Evolutionary conservation across 305 asterid genomes (phyloP).

Genomic region (Fraxinus paxiana): DNA sequence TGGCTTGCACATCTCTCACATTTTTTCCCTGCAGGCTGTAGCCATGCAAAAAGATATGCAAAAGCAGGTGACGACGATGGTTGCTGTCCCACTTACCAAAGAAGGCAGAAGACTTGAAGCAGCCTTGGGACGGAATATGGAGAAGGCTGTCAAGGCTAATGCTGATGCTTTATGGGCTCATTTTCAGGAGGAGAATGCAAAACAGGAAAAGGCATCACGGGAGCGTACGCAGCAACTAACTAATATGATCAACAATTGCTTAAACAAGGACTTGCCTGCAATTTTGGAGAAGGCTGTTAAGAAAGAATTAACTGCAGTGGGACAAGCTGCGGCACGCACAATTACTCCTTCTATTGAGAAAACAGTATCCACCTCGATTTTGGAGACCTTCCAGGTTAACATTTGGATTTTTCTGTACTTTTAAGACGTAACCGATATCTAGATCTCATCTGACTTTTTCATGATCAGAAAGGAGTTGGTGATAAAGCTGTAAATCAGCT

Average conservation of each 20-base stretch:
- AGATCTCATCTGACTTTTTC: constrained; percentile 26
- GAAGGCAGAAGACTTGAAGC: constrained; percentile 82
- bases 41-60: constrained; percentile 66
- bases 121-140: constrained; percentile 63
- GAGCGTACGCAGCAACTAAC: constrained; percentile 63
- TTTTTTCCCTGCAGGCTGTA: constrained; percentile 45
- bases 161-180: constrained; percentile 86
- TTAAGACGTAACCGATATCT: constrained; percentile 1
- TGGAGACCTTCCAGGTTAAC: constrained; percentile 75
- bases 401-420: constrained; percentile 13
- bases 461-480: constrained; percentile 80
- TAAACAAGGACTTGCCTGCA: constrained; percentile 72
- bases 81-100: constrained; percentile 59
- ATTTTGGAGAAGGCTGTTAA: constrained; percentile 65
- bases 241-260: constrained; percentile 45
- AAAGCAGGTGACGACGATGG: constrained; percentile 62
- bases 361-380: constrained; percentile 55
- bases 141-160: constrained; percentile 67
- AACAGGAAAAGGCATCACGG: constrained; percentile 67
- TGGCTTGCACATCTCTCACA: constrained; percentile 19
- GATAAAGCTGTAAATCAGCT: constrained; percentile 81
- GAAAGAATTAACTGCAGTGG: constrained; percentile 60
- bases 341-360: constrained; percentile 68
- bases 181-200: constrained; percentile 68
- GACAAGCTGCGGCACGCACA: constrained; percentile 71